phyloP scores from a whole-genome alignment of 257 asterid species.

The Vinca minor region DNA sequence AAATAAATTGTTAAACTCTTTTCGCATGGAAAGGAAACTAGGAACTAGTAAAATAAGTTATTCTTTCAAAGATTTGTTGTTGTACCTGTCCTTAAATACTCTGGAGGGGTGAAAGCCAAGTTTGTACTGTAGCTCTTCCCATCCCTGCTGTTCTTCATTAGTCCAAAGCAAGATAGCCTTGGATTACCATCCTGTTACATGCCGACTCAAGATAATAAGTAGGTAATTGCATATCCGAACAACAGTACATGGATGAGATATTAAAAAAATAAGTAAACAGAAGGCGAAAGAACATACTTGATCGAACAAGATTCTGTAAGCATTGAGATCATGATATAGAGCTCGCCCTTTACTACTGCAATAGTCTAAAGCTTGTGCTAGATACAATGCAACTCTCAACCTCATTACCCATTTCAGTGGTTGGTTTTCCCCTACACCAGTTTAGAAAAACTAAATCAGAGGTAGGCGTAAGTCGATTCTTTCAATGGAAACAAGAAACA shows the following conservation, averaged over 20 bases:
- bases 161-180: constrained; percentile 45
- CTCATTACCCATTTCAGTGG: constrained; percentile 48
- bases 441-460: constrained; percentile 1
- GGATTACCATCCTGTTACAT: constrained; percentile 37
- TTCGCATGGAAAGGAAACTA: neutral
- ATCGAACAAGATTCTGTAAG: constrained; percentile 44
- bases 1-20: neutral
- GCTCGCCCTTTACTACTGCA: constrained; percentile 45
- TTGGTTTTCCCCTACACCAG: constrained; percentile 32
- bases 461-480: neutral
- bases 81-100: constrained; percentile 37
- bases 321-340: constrained; percentile 43
- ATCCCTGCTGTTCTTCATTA: constrained; percentile 46
- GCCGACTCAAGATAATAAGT: constrained; percentile 3
- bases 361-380: constrained; percentile 48
- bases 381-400: constrained; percentile 38
- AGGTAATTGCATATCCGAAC: constrained; percentile 1
- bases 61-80: neutral
- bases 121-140: constrained; percentile 47
- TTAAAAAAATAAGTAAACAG: neutral
- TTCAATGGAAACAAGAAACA: neutral
- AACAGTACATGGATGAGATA: too few species aligned
- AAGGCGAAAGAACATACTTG: constrained; percentile 19
- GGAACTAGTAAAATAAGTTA: neutral
- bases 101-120: constrained; percentile 45